Evolutionary conservation across 176 grass and related monocot genomes (phyloP).

Genomic region (Saccharum spontaneum): DNA sequence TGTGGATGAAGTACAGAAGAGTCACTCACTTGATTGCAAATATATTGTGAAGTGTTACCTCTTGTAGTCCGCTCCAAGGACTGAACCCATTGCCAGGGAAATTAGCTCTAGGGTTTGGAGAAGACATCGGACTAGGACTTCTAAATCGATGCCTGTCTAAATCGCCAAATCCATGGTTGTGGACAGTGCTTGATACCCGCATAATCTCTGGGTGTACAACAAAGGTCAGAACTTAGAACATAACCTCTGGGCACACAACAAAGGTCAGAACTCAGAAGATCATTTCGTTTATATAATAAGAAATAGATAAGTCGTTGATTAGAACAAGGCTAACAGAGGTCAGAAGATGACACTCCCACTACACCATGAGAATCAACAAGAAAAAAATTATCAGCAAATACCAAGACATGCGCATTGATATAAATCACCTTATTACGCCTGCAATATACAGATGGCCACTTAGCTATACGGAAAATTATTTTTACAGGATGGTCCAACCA

Average conservation of each 20-base stretch:
- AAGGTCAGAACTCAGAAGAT: constrained; percentile 14
- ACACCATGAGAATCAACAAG: not conserved
- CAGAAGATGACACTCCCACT: not conserved
- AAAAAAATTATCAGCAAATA: constrained; percentile 7
- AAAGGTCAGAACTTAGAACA: constrained; percentile 12
- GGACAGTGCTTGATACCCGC: constrained; percentile 73
- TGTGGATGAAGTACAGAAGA: constrained; percentile 15
- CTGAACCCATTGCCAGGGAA: constrained; percentile 59
- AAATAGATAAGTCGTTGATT: constrained; percentile 18
- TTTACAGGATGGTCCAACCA: constrained; percentile 8
- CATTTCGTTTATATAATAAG: constrained; percentile 11
- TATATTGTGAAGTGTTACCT: constrained; percentile 50
- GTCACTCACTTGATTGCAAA: constrained; percentile 3
- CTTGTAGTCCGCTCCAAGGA: constrained; percentile 63
- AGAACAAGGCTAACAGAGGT: not conserved
- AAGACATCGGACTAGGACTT: constrained; percentile 88
- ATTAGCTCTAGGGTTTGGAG: constrained; percentile 75
- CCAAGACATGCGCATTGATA: not conserved
- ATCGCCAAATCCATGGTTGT: constrained; percentile 66
- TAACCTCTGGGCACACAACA: not conserved
- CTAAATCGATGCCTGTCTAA: constrained; percentile 61
- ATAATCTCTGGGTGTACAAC: constrained; percentile 65
- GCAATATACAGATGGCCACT: constrained; percentile 12
- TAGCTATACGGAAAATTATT: not conserved
- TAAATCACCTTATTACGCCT: constrained; percentile 9